Percentiles rank a stretch among this genome's conserved stretches.
Conservation (phyloP, 2,329 filamentous ascomycete species). For the Sclerotinia subarctica region DNA sequence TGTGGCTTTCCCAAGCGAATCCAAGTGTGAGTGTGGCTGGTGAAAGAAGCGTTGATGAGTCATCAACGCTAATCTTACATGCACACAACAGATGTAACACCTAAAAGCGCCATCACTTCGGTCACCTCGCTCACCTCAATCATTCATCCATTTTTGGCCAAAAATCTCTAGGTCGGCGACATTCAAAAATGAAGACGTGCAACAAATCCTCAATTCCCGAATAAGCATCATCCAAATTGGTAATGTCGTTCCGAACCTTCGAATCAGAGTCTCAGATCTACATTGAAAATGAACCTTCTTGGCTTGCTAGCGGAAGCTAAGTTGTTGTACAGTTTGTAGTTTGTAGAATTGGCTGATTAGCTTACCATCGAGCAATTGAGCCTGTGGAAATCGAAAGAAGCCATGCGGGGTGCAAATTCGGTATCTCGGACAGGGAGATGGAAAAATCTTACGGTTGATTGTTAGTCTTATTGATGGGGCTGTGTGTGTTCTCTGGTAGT, state of each 20-base stretch:
- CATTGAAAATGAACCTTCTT: neutral
- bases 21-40: constrained; percentile 11
- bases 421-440: neutral
- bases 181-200: constrained; percentile 8
- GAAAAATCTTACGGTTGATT: neutral
- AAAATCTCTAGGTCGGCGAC: neutral
- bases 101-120: neutral
- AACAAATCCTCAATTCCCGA: neutral
- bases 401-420: neutral
- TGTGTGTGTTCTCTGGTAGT: neutral
- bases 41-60: neutral
- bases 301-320: neutral
- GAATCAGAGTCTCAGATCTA: constrained; percentile 13
- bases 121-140: neutral
- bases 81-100: neutral
- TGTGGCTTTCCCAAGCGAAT: neutral
- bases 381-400: neutral
- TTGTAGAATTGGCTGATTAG: neutral
- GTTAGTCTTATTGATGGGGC: neutral
- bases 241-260: neutral
- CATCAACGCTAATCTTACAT: neutral
- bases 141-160: neutral
- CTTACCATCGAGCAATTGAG: neutral
- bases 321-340: neutral
- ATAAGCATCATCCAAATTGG: neutral